phyloP scores from a whole-genome alignment of 495 filamentous ascomycete species.

The Lasiosphaeria ovina region DNA sequence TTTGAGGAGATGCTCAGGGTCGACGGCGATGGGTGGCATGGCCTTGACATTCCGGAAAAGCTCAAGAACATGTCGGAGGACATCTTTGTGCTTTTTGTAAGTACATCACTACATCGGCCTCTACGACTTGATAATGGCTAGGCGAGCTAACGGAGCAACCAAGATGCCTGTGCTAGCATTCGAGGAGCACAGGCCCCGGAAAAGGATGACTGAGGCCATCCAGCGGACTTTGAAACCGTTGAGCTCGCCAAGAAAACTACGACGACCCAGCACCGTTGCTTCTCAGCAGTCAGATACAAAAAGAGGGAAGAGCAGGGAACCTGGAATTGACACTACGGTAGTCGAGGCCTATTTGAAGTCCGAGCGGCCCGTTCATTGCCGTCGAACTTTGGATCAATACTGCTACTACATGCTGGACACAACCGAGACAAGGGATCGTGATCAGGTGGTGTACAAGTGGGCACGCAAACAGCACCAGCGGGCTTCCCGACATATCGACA shows the following conservation, averaged over 20 bases:
- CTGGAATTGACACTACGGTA: neutral
- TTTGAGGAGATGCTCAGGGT: constrained; percentile 1
- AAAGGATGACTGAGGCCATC: constrained; percentile 1
- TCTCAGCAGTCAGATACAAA: neutral
- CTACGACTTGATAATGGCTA: neutral
- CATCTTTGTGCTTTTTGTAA: constrained; percentile 4
- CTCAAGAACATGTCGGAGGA: constrained; percentile 1
- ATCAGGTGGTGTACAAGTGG: constrained; percentile 17
- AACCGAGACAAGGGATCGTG: constrained; percentile 14
- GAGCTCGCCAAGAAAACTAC: neutral
- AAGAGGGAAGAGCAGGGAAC: neutral
- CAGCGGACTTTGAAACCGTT: neutral
- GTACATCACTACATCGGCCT: neutral
- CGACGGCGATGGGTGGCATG: neutral
- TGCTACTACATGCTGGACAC: constrained; percentile 19
- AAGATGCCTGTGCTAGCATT: constrained; percentile 7
- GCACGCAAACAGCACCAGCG: constrained; percentile 7
- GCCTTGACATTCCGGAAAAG: neutral
- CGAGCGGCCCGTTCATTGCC: constrained; percentile 16
- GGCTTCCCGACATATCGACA: neutral
- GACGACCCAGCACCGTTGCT: too few species aligned
- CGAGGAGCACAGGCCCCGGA: constrained; percentile 4
- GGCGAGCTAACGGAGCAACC: neutral
- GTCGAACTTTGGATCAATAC: constrained; percentile 19
- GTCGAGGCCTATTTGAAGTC: constrained; percentile 8